These are phyloP conservation scores for Colletotrichum paranaense DNA, from an alignment of 2,329 filamentous ascomycete species.

Conservation along the genomic window DNA sequence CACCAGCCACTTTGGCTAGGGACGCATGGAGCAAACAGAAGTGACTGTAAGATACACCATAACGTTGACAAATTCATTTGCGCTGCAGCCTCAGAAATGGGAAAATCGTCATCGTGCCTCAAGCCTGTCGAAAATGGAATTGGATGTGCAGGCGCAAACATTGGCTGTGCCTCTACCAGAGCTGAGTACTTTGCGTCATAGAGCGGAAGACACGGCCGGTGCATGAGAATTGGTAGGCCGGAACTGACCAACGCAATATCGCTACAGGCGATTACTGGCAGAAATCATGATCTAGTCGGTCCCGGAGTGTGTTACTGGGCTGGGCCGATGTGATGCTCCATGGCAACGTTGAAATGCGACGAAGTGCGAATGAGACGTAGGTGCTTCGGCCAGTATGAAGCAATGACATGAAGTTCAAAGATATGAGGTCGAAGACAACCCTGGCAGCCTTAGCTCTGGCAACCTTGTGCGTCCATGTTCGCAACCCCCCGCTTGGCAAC, in stretches of 20 bases:
- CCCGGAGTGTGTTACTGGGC: background rate
- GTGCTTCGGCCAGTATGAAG: background rate
- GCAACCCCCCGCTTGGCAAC: slow-evolving; percentile 3
- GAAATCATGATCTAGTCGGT: background rate
- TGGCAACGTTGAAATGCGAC: background rate
- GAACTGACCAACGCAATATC: background rate
- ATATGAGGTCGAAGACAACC: background rate
- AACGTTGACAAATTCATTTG: background rate
- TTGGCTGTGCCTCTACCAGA: background rate
- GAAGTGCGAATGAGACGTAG: background rate
- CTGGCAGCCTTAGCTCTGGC: too few relatives aligned
- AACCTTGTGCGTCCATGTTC: too few relatives aligned
- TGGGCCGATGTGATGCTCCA: background rate
- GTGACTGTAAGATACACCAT: background rate
- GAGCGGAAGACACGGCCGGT: background rate
- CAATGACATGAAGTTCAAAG: background rate
- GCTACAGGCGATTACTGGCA: background rate
- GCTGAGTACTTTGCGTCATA: background rate
- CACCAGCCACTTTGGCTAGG: background rate
- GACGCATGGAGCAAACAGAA: background rate
- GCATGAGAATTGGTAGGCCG: background rate
- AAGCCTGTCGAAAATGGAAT: background rate
- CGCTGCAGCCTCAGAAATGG: background rate
- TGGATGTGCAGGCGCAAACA: background rate
- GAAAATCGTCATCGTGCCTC: background rate